Evolutionary conservation across 345 rosid species (phyloP), one percentile per base, ranked within the genome.

Genomic region (Eutrema heterophyllum): DNA sequence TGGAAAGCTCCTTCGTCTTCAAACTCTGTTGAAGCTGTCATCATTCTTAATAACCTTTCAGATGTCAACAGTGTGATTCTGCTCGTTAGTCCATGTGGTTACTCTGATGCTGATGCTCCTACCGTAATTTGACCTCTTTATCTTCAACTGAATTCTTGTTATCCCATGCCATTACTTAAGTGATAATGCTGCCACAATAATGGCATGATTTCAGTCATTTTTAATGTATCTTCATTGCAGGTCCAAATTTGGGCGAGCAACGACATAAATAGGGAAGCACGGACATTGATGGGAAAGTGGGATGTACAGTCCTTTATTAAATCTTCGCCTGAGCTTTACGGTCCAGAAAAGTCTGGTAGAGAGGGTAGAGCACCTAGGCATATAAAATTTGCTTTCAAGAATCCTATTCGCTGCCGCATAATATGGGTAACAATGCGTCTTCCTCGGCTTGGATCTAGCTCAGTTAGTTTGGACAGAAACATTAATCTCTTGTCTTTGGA

Each of bases 181-280:
- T 54, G 68, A 55, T 30, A 46, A 41, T 43, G 52, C 16, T 41
- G 56, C 36, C 26, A 54, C 48, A 46, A 11, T 52, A 60, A 48
- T 64, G 40, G 32, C 54, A 64, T 71, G 48, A 18, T 33, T 63
- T 36, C 44, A 27, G 63, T 64, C 57, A 32, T 35, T 72, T 68
- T 30, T 51, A 26, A 41, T 48, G 51, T 53, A 48, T 69, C 70
- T 9, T 35, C 63, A 9, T 57, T 73, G 61, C 59, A 95, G 97
- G 93, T 92, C 66, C 97, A 92, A 86, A 86, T 95, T 66, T 95
- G 99, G 99, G 97, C 89, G 10, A 85, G 99, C 83, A 89, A 86
- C 78, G 86, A 85, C 68, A 87, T 92, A 71, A 80, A 89, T 62
- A 86, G 77, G 84, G 96, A 91, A 85, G 97, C 84, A 71, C 86